Percentiles rank a stretch among this genome's conserved stretches.
Conservation (phyloP, 2,329 filamentous ascomycete species). For the Sclerotinia glacialis region DNA sequence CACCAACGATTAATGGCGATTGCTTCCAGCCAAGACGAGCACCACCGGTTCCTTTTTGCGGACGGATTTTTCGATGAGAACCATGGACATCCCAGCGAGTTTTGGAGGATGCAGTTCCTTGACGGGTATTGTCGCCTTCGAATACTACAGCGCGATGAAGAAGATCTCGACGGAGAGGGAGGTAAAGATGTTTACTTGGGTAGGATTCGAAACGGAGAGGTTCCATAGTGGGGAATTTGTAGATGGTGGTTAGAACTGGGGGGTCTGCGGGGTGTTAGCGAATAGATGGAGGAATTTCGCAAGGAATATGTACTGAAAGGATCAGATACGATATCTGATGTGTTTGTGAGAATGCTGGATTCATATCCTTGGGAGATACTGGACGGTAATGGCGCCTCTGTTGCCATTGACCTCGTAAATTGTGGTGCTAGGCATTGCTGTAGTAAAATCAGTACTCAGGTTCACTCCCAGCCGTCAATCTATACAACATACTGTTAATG, state of each 20-base stretch:
- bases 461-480: background rate
- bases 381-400: constrained; percentile 42
- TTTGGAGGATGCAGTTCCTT: constrained; percentile 82
- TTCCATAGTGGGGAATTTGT: constrained; percentile 86
- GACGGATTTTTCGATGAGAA: constrained; percentile 74
- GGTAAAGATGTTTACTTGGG: constrained; percentile 75
- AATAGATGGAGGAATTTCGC: background rate
- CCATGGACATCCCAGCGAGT: constrained; percentile 81
- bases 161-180: constrained; percentile 86
- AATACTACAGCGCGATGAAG: constrained; percentile 89
- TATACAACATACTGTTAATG: constrained; percentile 40
- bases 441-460: constrained; percentile 30
- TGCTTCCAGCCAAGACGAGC: constrained; percentile 80
- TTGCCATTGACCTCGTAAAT: constrained; percentile 48
- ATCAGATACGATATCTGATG: background rate
- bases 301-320: constrained; percentile 13
- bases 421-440: constrained; percentile 46
- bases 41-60: constrained; percentile 80
- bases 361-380: constrained; percentile 28
- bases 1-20: constrained; percentile 77
- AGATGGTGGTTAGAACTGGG: constrained; percentile 78
- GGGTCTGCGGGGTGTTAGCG: constrained; percentile 44
- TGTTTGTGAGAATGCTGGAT: constrained; percentile 21
- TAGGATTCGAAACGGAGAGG: constrained; percentile 75
- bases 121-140: constrained; percentile 84